A percentile compares a stretch with the other conserved stretches of the same genome.
Evolutionary conservation across 257 asterid genomes (phyloP).

Genomic region (Avicennia marina): DNA sequence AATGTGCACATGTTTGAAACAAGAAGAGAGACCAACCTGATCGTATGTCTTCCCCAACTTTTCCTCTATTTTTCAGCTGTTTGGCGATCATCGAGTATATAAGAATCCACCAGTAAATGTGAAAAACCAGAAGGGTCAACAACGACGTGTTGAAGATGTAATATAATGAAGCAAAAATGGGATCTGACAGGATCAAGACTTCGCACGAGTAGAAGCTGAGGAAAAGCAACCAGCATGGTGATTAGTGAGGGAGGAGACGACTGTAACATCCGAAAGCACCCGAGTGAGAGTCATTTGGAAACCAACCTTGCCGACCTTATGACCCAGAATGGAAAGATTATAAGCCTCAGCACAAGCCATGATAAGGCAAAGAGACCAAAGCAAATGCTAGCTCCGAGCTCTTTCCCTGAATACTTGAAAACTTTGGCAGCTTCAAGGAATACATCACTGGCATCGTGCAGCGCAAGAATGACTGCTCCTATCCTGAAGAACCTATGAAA

Average conservation of each 20-base stretch:
- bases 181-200: constrained; percentile 44
- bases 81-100: constrained; percentile 71
- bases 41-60: constrained; percentile 96
- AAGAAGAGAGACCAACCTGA: constrained; percentile 53
- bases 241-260: constrained; percentile 21
- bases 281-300: background rate
- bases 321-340: constrained; percentile 85
- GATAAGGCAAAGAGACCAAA: constrained; percentile 86
- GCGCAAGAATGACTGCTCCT: constrained; percentile 74
- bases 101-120: constrained; percentile 95
- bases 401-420: constrained; percentile 79
- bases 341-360: constrained; percentile 84
- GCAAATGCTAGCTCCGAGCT: constrained; percentile 75
- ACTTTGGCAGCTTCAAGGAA: constrained; percentile 95
- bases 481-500: constrained; percentile 66
- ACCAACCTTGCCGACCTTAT: constrained; percentile 67
- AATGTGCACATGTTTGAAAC: no score
- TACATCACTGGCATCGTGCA: constrained; percentile 95
- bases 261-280: background rate
- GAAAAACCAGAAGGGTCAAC: constrained; percentile 74
- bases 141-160: constrained; percentile 82
- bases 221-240: constrained; percentile 25
- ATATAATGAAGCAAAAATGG: constrained; percentile 37
- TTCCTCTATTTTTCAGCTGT: constrained; percentile 83
- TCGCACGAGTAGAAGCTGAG: constrained; percentile 49